Evolutionary conservation across 768 basidiomycete species (phyloP).

Genomic region (Mycena alexandri): DNA sequence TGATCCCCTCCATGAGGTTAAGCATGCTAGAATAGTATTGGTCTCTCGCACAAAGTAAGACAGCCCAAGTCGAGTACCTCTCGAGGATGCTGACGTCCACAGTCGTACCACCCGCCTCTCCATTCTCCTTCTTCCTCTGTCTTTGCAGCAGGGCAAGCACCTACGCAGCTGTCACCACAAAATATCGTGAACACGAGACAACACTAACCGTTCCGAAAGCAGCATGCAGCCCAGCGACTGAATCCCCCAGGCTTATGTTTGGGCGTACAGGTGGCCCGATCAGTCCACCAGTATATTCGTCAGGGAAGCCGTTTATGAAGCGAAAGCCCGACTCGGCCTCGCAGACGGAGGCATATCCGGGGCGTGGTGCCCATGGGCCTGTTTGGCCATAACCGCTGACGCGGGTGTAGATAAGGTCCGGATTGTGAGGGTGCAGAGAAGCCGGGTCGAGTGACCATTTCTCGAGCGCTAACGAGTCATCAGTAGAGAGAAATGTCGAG

Average conservation of each 20-base stretch:
- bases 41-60: not conserved
- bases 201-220: constrained; percentile 75
- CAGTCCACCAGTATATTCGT: constrained; percentile 64
- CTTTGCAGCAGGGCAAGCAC: constrained; percentile 71
- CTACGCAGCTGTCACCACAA: constrained; percentile 44
- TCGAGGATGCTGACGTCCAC: constrained; percentile 86
- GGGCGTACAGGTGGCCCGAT: constrained; percentile 76
- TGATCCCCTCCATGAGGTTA: constrained; percentile 82
- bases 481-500: not conserved
- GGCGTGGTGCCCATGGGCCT: constrained; percentile 77
- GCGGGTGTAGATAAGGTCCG: constrained; percentile 91
- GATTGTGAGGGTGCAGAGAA: constrained; percentile 78
- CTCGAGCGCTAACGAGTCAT: constrained; percentile 64
- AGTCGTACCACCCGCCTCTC: constrained; percentile 56
- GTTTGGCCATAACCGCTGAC: constrained; percentile 84
- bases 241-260: constrained; percentile 81
- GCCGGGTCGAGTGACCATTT: constrained; percentile 76
- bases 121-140: constrained; percentile 48
- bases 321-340: constrained; percentile 83
- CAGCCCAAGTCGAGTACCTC: constrained; percentile 54
- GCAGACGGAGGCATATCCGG: constrained; percentile 81
- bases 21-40: constrained; percentile 65
- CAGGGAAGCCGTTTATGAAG: constrained; percentile 77
- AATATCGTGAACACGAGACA: too few species aligned
- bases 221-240: constrained; percentile 78